These are phyloP conservation scores for Aphanomyces astaci DNA, from an alignment of 352 stramenopile species.

Conservation along the genomic window DNA sequence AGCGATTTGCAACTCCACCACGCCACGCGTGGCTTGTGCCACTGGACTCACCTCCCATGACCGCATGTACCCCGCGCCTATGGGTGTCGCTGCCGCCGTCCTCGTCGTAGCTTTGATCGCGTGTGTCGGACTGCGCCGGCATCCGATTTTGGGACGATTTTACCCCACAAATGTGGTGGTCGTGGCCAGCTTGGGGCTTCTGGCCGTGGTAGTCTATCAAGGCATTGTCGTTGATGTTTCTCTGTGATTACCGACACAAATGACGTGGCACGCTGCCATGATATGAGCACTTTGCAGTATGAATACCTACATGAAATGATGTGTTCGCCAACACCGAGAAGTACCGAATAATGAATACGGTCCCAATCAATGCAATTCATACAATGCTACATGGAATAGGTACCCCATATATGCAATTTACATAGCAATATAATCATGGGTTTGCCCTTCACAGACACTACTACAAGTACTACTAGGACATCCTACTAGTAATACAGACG, in stretches of 20 bases:
- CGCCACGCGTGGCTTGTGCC: constrained; percentile 41
- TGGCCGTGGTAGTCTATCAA: constrained; percentile 14
- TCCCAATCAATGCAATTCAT: too few species aligned
- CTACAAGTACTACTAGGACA: too few species aligned
- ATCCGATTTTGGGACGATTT: constrained; percentile 2
- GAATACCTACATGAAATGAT: too few species aligned
- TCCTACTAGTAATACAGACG: too few species aligned
- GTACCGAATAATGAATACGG: too few species aligned
- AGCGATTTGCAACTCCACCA: constrained; percentile 39
- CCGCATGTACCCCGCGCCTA: neutral
- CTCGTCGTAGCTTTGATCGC: neutral
- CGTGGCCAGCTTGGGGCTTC: neutral
- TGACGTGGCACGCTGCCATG: neutral
- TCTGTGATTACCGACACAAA: neutral
- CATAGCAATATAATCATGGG: too few species aligned
- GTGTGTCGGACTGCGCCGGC: neutral
- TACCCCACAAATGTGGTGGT: constrained; percentile 21
- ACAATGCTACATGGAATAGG: too few species aligned
- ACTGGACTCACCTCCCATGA: neutral
- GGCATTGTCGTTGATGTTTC: constrained; percentile 3
- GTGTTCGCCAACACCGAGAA: too few species aligned
- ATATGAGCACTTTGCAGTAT: too few species aligned
- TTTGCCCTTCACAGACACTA: too few species aligned
- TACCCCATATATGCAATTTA: too few species aligned
- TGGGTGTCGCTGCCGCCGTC: neutral